A percentile compares a stretch with the other conserved stretches of the same genome.
phyloP scores from a whole-genome alignment of 306 rosid genomes.

The Quercus variabilis region DNA sequence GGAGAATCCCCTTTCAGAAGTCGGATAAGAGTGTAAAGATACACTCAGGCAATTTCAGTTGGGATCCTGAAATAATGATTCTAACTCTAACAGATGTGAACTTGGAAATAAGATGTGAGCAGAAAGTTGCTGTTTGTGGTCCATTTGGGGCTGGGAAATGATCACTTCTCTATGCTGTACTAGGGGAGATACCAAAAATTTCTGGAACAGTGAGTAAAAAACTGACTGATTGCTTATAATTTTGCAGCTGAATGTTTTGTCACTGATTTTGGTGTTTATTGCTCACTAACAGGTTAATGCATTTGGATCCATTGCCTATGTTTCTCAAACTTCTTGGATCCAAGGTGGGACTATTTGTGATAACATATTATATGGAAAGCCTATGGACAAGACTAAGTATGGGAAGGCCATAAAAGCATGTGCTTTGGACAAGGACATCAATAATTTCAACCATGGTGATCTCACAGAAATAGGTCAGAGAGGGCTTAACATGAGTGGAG shows the following conservation, averaged over 20 bases:
- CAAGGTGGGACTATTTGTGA: too few species aligned
- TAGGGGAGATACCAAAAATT: constrained; percentile 45
- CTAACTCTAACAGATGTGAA: constrained; percentile 30
- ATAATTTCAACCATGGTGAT: constrained; percentile 43
- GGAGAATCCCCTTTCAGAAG: neutral
- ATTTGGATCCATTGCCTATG: too few species aligned
- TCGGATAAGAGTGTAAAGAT: constrained; percentile 19
- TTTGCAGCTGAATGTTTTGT: too few species aligned
- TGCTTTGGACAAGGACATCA: constrained; percentile 47
- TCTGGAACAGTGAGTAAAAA: constrained; percentile 43
- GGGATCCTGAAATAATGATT: constrained; percentile 27
- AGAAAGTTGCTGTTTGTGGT: constrained; percentile 53
- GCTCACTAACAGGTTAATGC: too few species aligned
- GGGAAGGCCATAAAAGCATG: constrained; percentile 42
- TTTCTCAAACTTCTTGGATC: too few species aligned
- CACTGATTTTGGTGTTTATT: too few species aligned
- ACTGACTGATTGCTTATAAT: neutral
- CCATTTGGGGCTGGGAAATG: constrained; percentile 53
- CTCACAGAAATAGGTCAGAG: constrained; percentile 61
- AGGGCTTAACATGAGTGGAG: constrained; percentile 65
- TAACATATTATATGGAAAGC: too few species aligned
- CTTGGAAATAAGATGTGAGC: constrained; percentile 25
- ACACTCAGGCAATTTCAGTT: constrained; percentile 30
- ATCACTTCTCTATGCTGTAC: constrained; percentile 37
- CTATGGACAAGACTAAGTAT: too few species aligned